Percentiles rank a stretch among this genome's conserved stretches.
phyloP scores from a whole-genome alignment of 2,329 filamentous ascomycete species.

The Elsinoe batatas region DNA sequence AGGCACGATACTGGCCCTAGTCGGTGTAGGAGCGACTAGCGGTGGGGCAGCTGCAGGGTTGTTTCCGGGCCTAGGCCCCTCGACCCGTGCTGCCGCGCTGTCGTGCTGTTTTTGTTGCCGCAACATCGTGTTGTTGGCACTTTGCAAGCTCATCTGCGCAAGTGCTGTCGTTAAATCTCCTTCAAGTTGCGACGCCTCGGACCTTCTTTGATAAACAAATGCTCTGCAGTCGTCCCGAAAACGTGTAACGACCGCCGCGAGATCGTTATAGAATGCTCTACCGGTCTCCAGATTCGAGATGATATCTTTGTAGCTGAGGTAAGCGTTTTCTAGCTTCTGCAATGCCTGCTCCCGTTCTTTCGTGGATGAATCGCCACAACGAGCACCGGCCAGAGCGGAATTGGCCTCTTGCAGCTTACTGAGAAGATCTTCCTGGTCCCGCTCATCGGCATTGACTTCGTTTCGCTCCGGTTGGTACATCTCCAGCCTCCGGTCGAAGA shows the following conservation, averaged over 20 bases:
- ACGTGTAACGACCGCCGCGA: constrained; percentile 73
- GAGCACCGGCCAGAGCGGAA: constrained; percentile 63
- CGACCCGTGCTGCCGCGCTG: constrained; percentile 13
- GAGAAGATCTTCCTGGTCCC: constrained; percentile 65
- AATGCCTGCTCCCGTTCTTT: constrained; percentile 75
- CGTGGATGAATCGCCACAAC: constrained; percentile 54
- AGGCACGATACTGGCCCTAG: constrained; percentile 25
- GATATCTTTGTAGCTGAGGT: constrained; percentile 94
- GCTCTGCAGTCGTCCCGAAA: constrained; percentile 72
- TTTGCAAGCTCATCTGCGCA: constrained; percentile 45
- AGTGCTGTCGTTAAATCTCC: constrained; percentile 53
- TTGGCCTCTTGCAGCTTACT: constrained; percentile 65
- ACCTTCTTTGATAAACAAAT: constrained; percentile 71
- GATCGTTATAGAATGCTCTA: constrained; percentile 93
- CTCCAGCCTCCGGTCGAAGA: constrained; percentile 75
- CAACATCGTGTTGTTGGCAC: constrained; percentile 32
- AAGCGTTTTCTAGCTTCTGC: constrained; percentile 81
- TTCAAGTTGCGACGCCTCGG: constrained; percentile 71
- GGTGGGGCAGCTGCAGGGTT: constrained; percentile 40
- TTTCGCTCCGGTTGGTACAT: constrained; percentile 71
- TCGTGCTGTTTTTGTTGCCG: constrained; percentile 37
- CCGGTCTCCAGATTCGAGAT: constrained; percentile 84
- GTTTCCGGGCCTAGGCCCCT: constrained; percentile 25
- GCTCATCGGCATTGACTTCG: constrained; percentile 60
- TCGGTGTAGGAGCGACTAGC: constrained; percentile 46